phyloP scores from a whole-genome alignment of 305 asterid species.

The Andrographis paniculata region DNA sequence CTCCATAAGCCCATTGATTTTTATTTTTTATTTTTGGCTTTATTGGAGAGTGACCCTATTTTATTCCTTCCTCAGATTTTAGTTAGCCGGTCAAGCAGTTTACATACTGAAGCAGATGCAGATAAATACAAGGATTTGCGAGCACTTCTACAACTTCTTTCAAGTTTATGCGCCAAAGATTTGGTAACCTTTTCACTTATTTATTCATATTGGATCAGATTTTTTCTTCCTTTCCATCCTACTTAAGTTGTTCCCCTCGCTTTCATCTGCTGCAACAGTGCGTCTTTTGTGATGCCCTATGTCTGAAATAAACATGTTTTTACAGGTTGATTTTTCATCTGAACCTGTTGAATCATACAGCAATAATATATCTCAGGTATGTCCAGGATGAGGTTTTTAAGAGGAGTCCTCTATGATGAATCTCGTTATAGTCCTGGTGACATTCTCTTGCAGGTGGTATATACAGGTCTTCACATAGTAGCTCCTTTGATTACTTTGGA shows the following conservation, averaged over 20 bases:
- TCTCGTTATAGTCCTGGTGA: constrained; percentile 7
- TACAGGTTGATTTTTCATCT: constrained; percentile 83
- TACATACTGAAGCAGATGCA: constrained; percentile 67
- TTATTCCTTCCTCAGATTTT: constrained; percentile 51
- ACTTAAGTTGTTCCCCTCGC: too few relatives aligned
- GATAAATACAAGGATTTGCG: constrained; percentile 90
- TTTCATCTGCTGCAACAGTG: not conserved
- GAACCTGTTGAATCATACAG: constrained; percentile 72
- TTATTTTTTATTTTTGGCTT: too few relatives aligned
- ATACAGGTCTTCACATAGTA: constrained; percentile 81
- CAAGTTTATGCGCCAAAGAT: constrained; percentile 85
- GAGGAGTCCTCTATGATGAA: not conserved
- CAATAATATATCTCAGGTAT: constrained; percentile 80
- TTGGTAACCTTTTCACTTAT: constrained; percentile 39
- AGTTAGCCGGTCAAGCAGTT: constrained; percentile 63
- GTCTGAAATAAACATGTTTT: constrained; percentile 22
- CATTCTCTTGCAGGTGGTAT: constrained; percentile 62
- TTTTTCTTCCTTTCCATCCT: constrained; percentile 10
- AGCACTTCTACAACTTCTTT: constrained; percentile 76
- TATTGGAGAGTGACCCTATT: constrained; percentile 18
- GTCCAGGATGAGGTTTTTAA: constrained; percentile 3
- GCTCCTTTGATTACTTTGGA: constrained; percentile 78
- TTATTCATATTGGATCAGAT: constrained; percentile 9
- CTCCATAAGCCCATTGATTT: constrained; percentile 4
- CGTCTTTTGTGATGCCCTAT: not conserved